phyloP scores from a whole-genome alignment of 768 basidiomycete species.

The Ramaria sp. region DNA sequence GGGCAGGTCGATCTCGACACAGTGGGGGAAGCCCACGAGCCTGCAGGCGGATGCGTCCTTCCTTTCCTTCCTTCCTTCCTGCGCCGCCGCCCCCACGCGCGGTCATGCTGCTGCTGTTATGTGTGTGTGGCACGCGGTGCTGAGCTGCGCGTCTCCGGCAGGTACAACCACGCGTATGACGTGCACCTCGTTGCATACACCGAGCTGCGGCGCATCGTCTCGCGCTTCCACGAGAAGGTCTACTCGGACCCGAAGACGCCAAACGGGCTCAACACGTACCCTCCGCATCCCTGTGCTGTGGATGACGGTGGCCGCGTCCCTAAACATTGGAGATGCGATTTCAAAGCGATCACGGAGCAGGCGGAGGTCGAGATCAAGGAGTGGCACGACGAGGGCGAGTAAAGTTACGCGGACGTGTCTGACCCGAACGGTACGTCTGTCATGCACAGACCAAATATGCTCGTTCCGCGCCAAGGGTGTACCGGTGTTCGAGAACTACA shows the following conservation, averaged over 20 bases:
- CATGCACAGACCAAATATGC: neutral
- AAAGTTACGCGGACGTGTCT: neutral
- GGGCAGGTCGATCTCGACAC: conserved; percentile 64
- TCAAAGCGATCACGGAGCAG: conserved; percentile 43
- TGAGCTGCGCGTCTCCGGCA: neutral
- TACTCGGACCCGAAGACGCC: conserved; percentile 39
- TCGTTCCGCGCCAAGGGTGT: conserved; percentile 4
- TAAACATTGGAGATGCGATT: conserved; percentile 67
- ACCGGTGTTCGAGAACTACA: conserved; percentile 34
- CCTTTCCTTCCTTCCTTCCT: neutral
- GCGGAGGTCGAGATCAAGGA: conserved; percentile 2
- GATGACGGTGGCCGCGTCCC: too few relatives aligned
- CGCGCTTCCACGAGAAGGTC: conserved; percentile 28
- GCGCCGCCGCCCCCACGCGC: too few relatives aligned
- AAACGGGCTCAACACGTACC: conserved; percentile 38
- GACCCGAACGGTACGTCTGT: neutral
- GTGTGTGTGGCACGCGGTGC: too few relatives aligned
- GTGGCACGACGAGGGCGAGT: conserved; percentile 3
- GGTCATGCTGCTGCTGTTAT: too few relatives aligned
- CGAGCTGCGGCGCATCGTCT: conserved; percentile 39
- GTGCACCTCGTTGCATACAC: conserved; percentile 39
- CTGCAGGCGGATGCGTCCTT: conserved; percentile 45
- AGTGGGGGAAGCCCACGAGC: conserved; percentile 66
- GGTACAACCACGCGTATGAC: conserved; percentile 18
- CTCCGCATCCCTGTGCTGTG: neutral